phyloP scores from a whole-genome alignment of 2,329 filamentous ascomycete species.

The Pleoardoris graminearum region DNA sequence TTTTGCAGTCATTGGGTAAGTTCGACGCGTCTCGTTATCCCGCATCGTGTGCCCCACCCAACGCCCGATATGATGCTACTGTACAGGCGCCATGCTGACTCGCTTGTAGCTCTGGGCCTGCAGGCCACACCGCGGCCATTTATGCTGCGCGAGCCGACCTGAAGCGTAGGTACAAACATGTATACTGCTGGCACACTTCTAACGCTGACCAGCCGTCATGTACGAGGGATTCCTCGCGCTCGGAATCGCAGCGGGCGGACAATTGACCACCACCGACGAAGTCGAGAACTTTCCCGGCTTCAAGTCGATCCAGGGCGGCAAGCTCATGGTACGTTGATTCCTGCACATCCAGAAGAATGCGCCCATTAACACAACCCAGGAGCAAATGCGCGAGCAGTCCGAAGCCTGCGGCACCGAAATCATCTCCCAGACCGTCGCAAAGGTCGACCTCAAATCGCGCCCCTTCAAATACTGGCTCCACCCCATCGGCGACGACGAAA shows the following conservation, averaged over 20 bases:
- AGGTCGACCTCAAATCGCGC: conserved; percentile 77
- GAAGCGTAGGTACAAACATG: conserved; percentile 64
- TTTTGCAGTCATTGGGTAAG: conserved; percentile 42
- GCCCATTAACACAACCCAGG: conserved; percentile 50
- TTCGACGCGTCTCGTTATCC: conserved; percentile 21
- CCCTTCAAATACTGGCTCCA: conserved; percentile 86
- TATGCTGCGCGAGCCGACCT: conserved; percentile 94
- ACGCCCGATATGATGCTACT: conserved; percentile 4
- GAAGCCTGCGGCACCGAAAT: conserved; percentile 90
- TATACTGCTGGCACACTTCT: conserved; percentile 11
- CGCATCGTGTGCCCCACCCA: conserved; percentile 13
- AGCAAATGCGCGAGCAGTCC: conserved; percentile 90
- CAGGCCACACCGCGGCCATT: conserved; percentile 94
- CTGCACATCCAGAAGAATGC: background rate
- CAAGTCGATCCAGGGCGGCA: conserved; percentile 81
- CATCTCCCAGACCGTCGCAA: conserved; percentile 87
- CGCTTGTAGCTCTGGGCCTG: conserved; percentile 79
- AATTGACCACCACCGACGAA: conserved; percentile 97
- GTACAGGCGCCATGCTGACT: conserved; percentile 35
- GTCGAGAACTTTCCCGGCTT: conserved; percentile 99
- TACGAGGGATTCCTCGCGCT: conserved; percentile 99
- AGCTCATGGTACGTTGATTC: conserved; percentile 72
- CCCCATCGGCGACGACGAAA: conserved; percentile 78
- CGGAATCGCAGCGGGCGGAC: conserved; percentile 91
- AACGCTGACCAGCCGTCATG: conserved; percentile 67